These are phyloP conservation scores for Crotalaria pallida DNA, from an alignment of 306 rosid species.

Conservation along the genomic window DNA sequence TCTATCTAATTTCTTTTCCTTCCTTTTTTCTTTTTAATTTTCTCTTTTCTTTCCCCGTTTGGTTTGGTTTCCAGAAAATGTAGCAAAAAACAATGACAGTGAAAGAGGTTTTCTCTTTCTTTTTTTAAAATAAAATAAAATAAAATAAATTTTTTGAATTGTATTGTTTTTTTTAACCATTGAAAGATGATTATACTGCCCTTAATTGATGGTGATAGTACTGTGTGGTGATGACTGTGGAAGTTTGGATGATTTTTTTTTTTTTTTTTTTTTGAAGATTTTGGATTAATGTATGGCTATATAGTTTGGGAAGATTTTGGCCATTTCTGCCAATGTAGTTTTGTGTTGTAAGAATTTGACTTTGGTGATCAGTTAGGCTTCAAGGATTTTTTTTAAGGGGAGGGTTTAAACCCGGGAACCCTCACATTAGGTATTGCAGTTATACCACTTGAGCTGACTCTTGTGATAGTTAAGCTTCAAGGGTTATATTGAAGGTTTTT, in stretches of 20 bases:
- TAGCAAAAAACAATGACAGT: too few species aligned
- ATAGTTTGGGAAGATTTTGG: background rate
- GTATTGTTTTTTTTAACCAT: too few species aligned
- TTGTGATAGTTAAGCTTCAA: slow-evolving; percentile 6
- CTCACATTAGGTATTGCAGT: too few species aligned
- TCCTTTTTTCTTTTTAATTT: background rate
- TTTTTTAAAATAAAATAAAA: too few species aligned
- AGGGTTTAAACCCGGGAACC: too few species aligned
- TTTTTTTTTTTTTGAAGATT: background rate
- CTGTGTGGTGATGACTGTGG: background rate
- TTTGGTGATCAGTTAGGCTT: background rate
- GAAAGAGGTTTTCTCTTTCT: background rate
- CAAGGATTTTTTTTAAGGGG: background rate
- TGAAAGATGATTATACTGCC: background rate
- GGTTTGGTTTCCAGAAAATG: slow-evolving; percentile 17
- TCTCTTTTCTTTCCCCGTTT: background rate
- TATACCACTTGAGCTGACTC: too few species aligned
- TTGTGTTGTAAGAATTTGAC: background rate
- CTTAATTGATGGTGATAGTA: background rate
- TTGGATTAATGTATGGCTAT: background rate
- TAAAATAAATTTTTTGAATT: too few species aligned
- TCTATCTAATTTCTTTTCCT: background rate
- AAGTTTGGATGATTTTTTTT: background rate
- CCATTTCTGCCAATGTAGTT: background rate
- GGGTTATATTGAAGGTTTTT: background rate